These are phyloP conservation scores for Fusarium ramigenum DNA, from an alignment of 2,329 filamentous ascomycete genomes.

Conservation along the genomic window DNA sequence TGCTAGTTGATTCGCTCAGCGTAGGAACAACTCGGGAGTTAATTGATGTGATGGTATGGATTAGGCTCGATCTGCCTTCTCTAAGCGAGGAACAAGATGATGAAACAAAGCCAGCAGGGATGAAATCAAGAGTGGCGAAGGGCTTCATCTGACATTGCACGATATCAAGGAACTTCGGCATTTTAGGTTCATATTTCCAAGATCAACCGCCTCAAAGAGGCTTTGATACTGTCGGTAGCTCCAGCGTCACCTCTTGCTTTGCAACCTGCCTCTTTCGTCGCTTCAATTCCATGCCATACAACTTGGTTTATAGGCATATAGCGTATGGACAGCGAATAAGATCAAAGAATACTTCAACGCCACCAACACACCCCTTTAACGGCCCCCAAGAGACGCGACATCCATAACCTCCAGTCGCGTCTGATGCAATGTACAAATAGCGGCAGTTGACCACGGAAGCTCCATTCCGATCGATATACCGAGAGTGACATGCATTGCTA, in stretches of 20 bases:
- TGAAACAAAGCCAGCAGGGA: background rate
- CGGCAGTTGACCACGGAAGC: background rate
- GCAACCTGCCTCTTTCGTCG: rapidly evolving
- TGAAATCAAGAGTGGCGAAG: background rate
- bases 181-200: background rate
- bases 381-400: background rate
- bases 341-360: no score
- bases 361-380: rapidly evolving
- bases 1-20: rapidly evolving
- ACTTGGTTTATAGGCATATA: rapidly evolving
- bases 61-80: background rate
- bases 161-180: background rate
- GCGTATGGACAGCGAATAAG: background rate
- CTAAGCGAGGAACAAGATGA: background rate
- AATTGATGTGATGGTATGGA: background rate
- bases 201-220: rapidly evolving
- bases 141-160: background rate
- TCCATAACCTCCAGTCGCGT: rapidly evolving
- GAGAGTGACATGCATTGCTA: background rate
- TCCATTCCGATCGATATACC: background rate
- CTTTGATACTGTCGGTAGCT: background rate
- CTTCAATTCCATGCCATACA: rapidly evolving
- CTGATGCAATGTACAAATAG: no score
- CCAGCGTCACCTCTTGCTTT: background rate
- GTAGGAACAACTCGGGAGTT: background rate